phyloP scores from a whole-genome alignment of 352 stramenopile species.

The Globisporangium radiosum region DNA sequence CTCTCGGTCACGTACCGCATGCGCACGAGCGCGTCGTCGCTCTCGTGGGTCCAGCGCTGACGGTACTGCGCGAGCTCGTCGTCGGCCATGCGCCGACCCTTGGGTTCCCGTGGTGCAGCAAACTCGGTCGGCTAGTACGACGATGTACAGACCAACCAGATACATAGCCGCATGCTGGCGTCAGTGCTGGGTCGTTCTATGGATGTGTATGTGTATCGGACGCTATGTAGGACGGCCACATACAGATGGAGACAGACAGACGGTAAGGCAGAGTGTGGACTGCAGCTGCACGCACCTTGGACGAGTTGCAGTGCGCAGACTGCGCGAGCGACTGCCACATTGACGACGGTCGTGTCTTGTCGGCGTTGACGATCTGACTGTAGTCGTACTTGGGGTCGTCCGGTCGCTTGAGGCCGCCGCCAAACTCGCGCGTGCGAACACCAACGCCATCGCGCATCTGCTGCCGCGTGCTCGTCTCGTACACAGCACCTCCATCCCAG shows the following conservation, averaged over 20 bases:
- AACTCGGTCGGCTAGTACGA: slow-evolving; percentile 44
- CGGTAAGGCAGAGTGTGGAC: too few species aligned
- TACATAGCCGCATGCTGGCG: too few species aligned
- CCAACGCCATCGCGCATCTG: slow-evolving; percentile 53
- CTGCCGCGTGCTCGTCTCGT: slow-evolving; percentile 41
- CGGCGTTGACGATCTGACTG: slow-evolving; percentile 50
- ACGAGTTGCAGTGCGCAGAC: slow-evolving; percentile 46
- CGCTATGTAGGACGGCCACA: too few species aligned
- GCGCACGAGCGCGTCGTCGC: slow-evolving; percentile 30
- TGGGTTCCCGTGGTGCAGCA: slow-evolving; percentile 52
- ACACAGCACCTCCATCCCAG: slow-evolving; percentile 39
- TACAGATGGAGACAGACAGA: too few species aligned
- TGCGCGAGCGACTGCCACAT: slow-evolving; percentile 61
- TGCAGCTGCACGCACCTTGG: slow-evolving; percentile 15
- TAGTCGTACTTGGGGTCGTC: slow-evolving; percentile 69
- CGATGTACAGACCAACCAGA: too few species aligned
- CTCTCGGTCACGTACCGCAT: slow-evolving; percentile 57
- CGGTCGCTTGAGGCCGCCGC: slow-evolving; percentile 32
- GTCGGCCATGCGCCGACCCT: slow-evolving; percentile 28
- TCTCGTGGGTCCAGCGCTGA: slow-evolving; percentile 59
- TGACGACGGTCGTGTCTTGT: slow-evolving; percentile 37
- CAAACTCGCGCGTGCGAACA: slow-evolving; percentile 31
- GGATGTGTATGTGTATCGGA: too few species aligned
- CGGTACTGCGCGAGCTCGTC: slow-evolving; percentile 54
- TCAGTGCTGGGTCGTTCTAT: too few species aligned